These are phyloP conservation scores for Boletus subparvulus DNA, from an alignment of 768 basidiomycete genomes.

Conservation along the genomic window DNA sequence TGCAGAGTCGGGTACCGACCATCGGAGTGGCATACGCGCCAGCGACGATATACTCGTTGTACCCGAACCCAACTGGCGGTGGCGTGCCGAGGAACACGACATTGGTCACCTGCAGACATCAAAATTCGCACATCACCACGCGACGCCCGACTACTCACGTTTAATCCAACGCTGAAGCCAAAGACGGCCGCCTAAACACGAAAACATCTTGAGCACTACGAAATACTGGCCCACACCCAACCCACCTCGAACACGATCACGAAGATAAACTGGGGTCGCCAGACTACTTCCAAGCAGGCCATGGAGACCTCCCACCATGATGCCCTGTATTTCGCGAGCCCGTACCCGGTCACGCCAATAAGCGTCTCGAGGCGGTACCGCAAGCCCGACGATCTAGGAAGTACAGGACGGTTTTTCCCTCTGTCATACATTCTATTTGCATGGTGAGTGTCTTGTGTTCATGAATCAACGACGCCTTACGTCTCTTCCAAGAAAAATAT, in stretches of 20 bases:
- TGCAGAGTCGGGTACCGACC: constrained; percentile 23
- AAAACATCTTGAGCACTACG: background rate
- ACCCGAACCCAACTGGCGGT: constrained; percentile 47
- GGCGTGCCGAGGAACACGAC: constrained; percentile 53
- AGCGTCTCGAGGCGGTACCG: constrained; percentile 46
- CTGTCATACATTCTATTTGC: constrained; percentile 48
- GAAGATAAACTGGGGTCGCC: constrained; percentile 49
- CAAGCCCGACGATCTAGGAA: constrained; percentile 30
- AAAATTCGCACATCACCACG: background rate
- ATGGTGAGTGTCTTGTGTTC: background rate
- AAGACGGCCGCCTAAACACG: constrained; percentile 39
- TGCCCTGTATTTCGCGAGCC: constrained; percentile 46
- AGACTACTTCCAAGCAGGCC: constrained; percentile 41
- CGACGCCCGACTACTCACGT: constrained; percentile 25
- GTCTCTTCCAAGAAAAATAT: constrained; percentile 51
- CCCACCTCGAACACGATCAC: constrained; percentile 41
- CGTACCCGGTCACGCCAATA: constrained; percentile 46
- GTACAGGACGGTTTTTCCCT: constrained; percentile 34
- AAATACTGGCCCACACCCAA: background rate
- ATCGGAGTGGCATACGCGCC: constrained; percentile 48
- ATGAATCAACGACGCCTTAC: constrained; percentile 25
- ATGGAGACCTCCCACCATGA: constrained; percentile 37
- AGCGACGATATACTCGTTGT: constrained; percentile 39
- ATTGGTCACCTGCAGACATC: constrained; percentile 45
- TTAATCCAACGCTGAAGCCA: constrained; percentile 50